phyloP scores from a whole-genome alignment of 2,329 filamentous ascomycete genomes.

The Ophiognomonia clavigignenti-juglandacearum region DNA sequence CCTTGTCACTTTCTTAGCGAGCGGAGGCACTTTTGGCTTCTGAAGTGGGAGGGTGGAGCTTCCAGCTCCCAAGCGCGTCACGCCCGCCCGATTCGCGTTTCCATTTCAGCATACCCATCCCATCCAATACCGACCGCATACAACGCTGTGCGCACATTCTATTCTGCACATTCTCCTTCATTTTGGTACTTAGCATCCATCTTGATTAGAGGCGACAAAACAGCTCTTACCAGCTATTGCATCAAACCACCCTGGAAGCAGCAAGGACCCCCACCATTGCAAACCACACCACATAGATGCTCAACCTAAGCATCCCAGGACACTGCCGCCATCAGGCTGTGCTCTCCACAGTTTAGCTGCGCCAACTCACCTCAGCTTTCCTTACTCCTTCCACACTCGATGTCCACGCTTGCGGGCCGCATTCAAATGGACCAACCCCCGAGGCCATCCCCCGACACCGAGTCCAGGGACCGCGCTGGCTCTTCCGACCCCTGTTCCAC shows the following conservation, averaged over 20 bases:
- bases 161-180: no score
- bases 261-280: neutral
- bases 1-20: no score
- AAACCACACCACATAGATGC: slow-evolving; percentile 54
- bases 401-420: slow-evolving; percentile 26
- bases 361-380: slow-evolving; percentile 42
- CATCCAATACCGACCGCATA: no score
- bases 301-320: slow-evolving; percentile 41
- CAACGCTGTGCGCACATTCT: no score
- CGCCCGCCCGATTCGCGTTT: no score
- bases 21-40: no score
- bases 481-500: slow-evolving; percentile 60
- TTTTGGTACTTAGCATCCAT: no score
- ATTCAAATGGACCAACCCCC: slow-evolving; percentile 52
- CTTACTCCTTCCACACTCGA: slow-evolving; percentile 27
- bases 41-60: no score
- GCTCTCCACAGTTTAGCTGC: slow-evolving; percentile 50
- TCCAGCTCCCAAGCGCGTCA: no score
- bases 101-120: no score
- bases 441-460: slow-evolving; percentile 31
- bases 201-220: no score
- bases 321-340: slow-evolving; percentile 37
- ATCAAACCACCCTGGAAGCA: neutral
- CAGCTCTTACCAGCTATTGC: neutral
- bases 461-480: slow-evolving; percentile 53